These are phyloP conservation scores for Wickerhamomyces queroliae DNA, from an alignment of 805 yeast genomes.

Conservation along the genomic window DNA sequence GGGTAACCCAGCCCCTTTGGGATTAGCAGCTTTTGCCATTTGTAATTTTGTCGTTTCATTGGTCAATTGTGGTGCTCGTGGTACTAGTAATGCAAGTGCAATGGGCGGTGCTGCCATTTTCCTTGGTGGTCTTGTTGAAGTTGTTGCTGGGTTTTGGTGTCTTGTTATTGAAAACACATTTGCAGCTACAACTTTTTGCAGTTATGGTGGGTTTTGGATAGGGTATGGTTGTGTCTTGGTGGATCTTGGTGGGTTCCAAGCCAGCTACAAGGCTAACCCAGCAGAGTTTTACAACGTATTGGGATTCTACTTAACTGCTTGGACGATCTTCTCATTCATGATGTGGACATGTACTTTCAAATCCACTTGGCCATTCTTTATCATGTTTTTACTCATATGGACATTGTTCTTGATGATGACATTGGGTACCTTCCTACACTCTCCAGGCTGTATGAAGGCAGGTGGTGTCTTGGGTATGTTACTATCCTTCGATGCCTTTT, in stretches of 20 bases:
- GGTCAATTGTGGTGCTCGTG: slow-evolving; percentile 61
- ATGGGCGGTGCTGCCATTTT: slow-evolving; percentile 64
- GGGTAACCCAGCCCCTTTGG: slow-evolving; percentile 77
- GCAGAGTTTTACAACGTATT: slow-evolving; percentile 42
- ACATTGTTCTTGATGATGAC: slow-evolving; percentile 46
- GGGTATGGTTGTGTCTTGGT: slow-evolving; percentile 60
- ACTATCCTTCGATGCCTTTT: slow-evolving; percentile 53
- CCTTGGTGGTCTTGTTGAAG: slow-evolving; percentile 69
- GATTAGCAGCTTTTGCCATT: slow-evolving; percentile 62
- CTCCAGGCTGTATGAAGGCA: slow-evolving; percentile 38
- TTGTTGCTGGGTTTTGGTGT: slow-evolving; percentile 73
- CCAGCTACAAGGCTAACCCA: slow-evolving; percentile 41
- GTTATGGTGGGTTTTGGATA: slow-evolving; percentile 73
- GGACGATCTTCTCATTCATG: slow-evolving; percentile 60
- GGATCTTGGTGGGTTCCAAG: slow-evolving; percentile 50
- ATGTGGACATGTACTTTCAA: slow-evolving; percentile 53
- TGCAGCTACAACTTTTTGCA: slow-evolving; percentile 51
- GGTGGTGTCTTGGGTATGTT: slow-evolving; percentile 60
- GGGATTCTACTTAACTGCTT: slow-evolving; percentile 56
- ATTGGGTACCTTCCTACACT: slow-evolving; percentile 47
- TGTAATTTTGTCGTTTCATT: slow-evolving; percentile 53
- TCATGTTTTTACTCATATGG: slow-evolving; percentile 47
- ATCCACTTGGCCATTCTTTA: slow-evolving; percentile 52
- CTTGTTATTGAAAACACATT: slow-evolving; percentile 69
- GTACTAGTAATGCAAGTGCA: slow-evolving; percentile 52